A percentile compares a stretch with the other conserved stretches of the same genome.
These are phyloP conservation scores for Arthrobotrys pseudoclavata DNA, from an alignment of 2,329 filamentous ascomycete genomes.

Conservation along the genomic window DNA sequence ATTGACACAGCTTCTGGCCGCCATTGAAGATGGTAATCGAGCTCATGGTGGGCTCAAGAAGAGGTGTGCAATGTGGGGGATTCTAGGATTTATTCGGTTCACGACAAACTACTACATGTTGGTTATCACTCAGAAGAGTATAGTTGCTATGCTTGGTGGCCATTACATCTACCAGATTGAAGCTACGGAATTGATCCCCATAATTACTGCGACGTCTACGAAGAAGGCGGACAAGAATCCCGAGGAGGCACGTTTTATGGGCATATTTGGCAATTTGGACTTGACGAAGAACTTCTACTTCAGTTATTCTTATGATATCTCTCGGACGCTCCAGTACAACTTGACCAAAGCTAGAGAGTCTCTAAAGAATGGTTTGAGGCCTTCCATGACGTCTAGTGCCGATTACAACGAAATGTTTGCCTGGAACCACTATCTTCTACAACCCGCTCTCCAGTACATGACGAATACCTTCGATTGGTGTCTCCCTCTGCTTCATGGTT, in stretches of 20 bases:
- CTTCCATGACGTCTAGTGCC: conserved; percentile 70
- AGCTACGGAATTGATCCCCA: conserved; percentile 88
- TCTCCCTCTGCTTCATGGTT: conserved; percentile 93
- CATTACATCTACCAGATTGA: conserved; percentile 97
- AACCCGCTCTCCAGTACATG: conserved; percentile 78
- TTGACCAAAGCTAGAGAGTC: conserved; percentile 83
- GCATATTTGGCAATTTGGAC: conserved; percentile 91
- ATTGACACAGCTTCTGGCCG: conserved; percentile 91
- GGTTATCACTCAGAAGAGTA: conserved; percentile 93
- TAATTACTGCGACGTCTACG: conserved; percentile 77
- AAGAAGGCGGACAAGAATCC: conserved; percentile 85
- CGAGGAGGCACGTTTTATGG: conserved; percentile 89
- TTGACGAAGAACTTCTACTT: conserved; percentile 95
- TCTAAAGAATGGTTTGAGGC: conserved; percentile 74
- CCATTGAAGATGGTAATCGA: conserved; percentile 95
- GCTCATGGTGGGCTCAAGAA: conserved; percentile 89
- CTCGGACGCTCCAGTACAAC: conserved; percentile 90
- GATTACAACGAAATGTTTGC: conserved; percentile 96
- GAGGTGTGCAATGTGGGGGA: conserved; percentile 90
- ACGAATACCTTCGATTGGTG: conserved; percentile 95
- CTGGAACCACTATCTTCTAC: conserved; percentile 92
- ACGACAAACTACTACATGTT: conserved; percentile 98
- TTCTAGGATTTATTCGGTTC: conserved; percentile 95
- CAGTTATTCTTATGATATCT: conserved; percentile 98
- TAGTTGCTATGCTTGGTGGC: conserved; percentile 94